phyloP scores from a whole-genome alignment of 1,284 basidiomycete species.

The Cutaneotrichosporon arboriforme region DNA sequence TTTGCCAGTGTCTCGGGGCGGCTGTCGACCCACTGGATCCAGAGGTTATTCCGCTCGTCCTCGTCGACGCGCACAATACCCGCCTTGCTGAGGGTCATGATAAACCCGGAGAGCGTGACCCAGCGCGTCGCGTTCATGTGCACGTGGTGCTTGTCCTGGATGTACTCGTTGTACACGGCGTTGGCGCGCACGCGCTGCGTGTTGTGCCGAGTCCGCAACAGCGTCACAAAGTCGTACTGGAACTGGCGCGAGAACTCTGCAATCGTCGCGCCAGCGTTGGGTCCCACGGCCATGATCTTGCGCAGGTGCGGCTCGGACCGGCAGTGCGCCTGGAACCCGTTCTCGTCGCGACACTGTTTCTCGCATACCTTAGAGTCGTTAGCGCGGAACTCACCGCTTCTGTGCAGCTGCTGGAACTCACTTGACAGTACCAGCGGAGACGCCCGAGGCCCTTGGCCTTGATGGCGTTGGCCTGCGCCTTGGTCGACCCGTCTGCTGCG shows the following conservation, averaged over 20 bases:
- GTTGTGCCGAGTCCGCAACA: slow-evolving; percentile 71
- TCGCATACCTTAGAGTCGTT: slow-evolving; percentile 58
- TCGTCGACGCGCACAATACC: slow-evolving; percentile 92
- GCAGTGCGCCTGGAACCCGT: slow-evolving; percentile 64
- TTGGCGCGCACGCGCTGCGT: slow-evolving; percentile 93
- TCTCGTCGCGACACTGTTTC: slow-evolving; percentile 86
- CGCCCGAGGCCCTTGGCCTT: slow-evolving; percentile 92
- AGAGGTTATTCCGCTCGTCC: slow-evolving; percentile 89
- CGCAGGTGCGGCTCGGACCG: slow-evolving; percentile 62
- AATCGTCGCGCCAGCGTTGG: slow-evolving; percentile 85
- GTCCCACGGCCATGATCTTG: slow-evolving; percentile 92
- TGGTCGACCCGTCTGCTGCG: slow-evolving; percentile 73
- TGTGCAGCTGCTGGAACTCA: no score
- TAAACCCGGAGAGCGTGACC: slow-evolving; percentile 93
- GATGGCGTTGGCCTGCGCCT: slow-evolving; percentile 89
- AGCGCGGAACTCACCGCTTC: no score
- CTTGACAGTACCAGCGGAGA: slow-evolving; percentile 92
- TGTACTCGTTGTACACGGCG: slow-evolving; percentile 96
- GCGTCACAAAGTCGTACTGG: slow-evolving; percentile 81
- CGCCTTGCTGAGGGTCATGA: slow-evolving; percentile 79
- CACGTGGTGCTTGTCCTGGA: slow-evolving; percentile 85
- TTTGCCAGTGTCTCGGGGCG: slow-evolving; percentile 87
- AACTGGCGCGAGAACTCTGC: slow-evolving; percentile 84
- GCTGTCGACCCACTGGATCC: slow-evolving; percentile 94
- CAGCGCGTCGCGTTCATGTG: slow-evolving; percentile 99